Conservation (phyloP, 2,329 filamentous ascomycete species). For the Ceratocystis papillata region DNA sequence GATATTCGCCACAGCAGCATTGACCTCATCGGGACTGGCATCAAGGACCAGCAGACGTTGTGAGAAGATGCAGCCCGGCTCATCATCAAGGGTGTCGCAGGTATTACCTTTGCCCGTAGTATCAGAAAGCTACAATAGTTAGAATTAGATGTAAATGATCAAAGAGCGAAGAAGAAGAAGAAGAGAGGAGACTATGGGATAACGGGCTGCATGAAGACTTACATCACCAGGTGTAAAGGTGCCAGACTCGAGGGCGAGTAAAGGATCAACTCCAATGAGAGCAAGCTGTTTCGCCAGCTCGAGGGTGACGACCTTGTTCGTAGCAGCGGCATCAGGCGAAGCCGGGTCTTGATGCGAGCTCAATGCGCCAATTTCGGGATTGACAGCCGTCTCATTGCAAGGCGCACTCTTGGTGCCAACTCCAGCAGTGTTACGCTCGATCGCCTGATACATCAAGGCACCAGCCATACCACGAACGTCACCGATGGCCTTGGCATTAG, state of each 20-base stretch:
- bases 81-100: slow-evolving; percentile 40
- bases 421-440: slow-evolving; percentile 42
- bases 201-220: slow-evolving; percentile 27
- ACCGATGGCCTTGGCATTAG: slow-evolving; percentile 44
- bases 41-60: slow-evolving; percentile 44
- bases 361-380: slow-evolving; percentile 55
- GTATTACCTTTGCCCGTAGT: slow-evolving; percentile 31
- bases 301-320: slow-evolving; percentile 52
- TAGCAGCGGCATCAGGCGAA: slow-evolving; percentile 42
- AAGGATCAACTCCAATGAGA: slow-evolving; percentile 50
- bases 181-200: neutral
- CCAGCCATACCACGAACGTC: slow-evolving; percentile 45
- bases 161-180: no score
- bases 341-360: slow-evolving; percentile 59
- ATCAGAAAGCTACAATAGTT: slow-evolving; percentile 23
- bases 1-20: slow-evolving; percentile 37
- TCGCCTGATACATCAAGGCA: slow-evolving; percentile 44
- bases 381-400: slow-evolving; percentile 48
- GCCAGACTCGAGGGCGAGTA: slow-evolving; percentile 48
- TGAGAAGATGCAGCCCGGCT: slow-evolving; percentile 45
- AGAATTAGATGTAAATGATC: neutral
- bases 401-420: slow-evolving; percentile 40
- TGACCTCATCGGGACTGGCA: slow-evolving; percentile 42
- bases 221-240: slow-evolving; percentile 53
- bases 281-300: slow-evolving; percentile 50